phyloP scores from a whole-genome alignment of 2,329 filamentous ascomycete genomes.

The Ceratocystis albifundus region DNA sequence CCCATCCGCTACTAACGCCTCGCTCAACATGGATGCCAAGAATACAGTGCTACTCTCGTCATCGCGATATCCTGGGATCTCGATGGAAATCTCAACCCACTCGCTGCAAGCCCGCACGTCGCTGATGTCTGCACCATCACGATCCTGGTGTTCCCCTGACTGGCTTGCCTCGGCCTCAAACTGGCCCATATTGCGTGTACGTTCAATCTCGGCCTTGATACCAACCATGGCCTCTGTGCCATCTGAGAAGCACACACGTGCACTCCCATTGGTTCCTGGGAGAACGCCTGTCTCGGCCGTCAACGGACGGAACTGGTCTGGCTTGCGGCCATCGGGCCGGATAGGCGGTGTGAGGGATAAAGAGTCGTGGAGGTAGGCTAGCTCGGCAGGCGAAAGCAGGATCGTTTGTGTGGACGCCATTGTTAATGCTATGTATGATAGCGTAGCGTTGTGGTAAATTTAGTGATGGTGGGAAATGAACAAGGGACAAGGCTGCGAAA shows the following conservation, averaged over 20 bases:
- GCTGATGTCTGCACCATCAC: conserved; percentile 32
- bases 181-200: conserved; percentile 37
- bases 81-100: conserved; percentile 85
- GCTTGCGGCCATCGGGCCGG: conserved; percentile 71
- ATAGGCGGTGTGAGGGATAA: conserved; percentile 73
- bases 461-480: not conserved
- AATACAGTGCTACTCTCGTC: conserved; percentile 86
- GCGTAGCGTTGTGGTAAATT: not conserved
- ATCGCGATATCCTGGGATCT: conserved; percentile 82
- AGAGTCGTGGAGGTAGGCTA: conserved; percentile 85
- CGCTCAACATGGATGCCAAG: conserved; percentile 73
- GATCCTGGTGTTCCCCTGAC: conserved; percentile 28
- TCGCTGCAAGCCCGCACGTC: conserved; percentile 39
- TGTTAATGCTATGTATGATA: conserved; percentile 20
- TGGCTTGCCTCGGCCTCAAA: conserved; percentile 27
- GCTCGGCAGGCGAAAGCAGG: conserved; percentile 85
- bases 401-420: conserved; percentile 56
- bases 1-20: conserved; percentile 67
- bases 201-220: conserved; percentile 88
- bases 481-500: conserved; percentile 17
- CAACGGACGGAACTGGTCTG: conserved; percentile 81
- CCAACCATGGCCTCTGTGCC: conserved; percentile 93
- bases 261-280: conserved; percentile 81
- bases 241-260: conserved; percentile 85
- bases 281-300: conserved; percentile 84